phyloP scores from a whole-genome alignment of 768 basidiomycete species.

The Boletus speciosus region DNA sequence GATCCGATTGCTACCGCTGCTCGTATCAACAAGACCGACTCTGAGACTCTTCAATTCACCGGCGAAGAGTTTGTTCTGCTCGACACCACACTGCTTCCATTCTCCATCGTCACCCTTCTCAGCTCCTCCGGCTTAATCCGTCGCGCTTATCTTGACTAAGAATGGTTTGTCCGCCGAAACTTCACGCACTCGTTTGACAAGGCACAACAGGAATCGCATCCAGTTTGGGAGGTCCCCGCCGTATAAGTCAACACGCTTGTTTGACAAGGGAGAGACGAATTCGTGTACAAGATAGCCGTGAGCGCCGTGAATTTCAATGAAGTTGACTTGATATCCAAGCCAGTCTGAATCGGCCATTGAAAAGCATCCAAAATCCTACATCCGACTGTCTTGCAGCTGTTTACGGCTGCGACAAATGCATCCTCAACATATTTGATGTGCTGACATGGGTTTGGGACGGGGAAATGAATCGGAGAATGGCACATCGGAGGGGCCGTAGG shows the following conservation, averaged over 20 bases:
- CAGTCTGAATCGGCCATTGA: slow-evolving; percentile 7
- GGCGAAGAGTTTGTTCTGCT: slow-evolving; percentile 63
- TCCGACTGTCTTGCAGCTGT: slow-evolving; percentile 56
- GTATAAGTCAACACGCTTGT: slow-evolving; percentile 65
- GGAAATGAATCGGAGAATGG: slow-evolving; percentile 52
- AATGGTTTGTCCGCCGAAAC: slow-evolving; percentile 64
- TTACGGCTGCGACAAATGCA: slow-evolving; percentile 54
- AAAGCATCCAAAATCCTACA: slow-evolving; percentile 39
- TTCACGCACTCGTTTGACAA: slow-evolving; percentile 50
- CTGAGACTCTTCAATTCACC: slow-evolving; percentile 56
- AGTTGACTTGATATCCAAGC: slow-evolving; percentile 46
- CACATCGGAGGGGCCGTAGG: slow-evolving; percentile 58
- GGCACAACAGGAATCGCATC: slow-evolving; percentile 59
- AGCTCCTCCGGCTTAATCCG: slow-evolving; percentile 59
- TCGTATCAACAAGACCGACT: slow-evolving; percentile 75
- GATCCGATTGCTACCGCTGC: slow-evolving; percentile 62
- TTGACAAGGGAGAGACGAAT: slow-evolving; percentile 75
- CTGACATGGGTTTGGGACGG: slow-evolving; percentile 55
- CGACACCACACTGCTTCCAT: slow-evolving; percentile 73
- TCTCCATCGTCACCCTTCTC: slow-evolving; percentile 52
- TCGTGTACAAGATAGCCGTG: slow-evolving; percentile 61
- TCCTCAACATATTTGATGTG: slow-evolving; percentile 56
- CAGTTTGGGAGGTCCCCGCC: slow-evolving; percentile 76
- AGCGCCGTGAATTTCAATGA: slow-evolving; percentile 70
- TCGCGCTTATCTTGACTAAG: slow-evolving; percentile 66